Evolutionary conservation across 78 protist genomes (phyloP), one percentile per base, ranked within the genome.

Genomic region (Dictyostelium capitatum): DNA sequence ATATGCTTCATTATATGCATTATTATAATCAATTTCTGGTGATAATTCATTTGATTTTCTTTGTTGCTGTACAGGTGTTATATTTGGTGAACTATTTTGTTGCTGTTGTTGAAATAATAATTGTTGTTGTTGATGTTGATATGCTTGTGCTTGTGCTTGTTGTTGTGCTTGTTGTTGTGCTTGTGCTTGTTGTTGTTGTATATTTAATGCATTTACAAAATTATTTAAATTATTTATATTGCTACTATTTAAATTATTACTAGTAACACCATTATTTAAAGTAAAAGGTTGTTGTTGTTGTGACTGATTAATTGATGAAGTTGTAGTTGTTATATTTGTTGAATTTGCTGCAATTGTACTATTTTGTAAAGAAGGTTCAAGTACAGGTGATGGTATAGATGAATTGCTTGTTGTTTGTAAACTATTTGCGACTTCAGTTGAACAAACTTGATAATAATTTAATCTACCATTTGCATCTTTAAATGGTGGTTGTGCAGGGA

Each of bases 401-500:
- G 48, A 75, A n/a, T 25, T 50, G n/a, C 28, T n/a, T 23, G 62
- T 23, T 28, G 57, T 10, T 37, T 46, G n/a, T 41, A 72, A 72
- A 32, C 37, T 74, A 47, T 74, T 48, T 50, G 59, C 30, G 10
- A 48, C 62, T 41, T 46, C 81, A 32, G 15, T 43, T 19, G 79
- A 32, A 73, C 48, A 43, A 43, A 43, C 48, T 11, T 47, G 48
- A 74, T 74, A 74, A 41, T 74, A 74, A 25, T 74, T 74, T 17
- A 74, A 19, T 74, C 81, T 48, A 2, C 91, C 75, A 59, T 72
- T 72, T 17, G 79, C 46, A 11, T 50, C 48, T 74, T 84, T 84
- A 11, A 25, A 80, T 11, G 91, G 82, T 8, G 81, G 91, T 41
- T 46, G n/a, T 2, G 75, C 46, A 46, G 92, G 92, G 12, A 85